Conservation (phyloP, 139 green algal genomes). For the Spirogloea muscicola region DNA sequence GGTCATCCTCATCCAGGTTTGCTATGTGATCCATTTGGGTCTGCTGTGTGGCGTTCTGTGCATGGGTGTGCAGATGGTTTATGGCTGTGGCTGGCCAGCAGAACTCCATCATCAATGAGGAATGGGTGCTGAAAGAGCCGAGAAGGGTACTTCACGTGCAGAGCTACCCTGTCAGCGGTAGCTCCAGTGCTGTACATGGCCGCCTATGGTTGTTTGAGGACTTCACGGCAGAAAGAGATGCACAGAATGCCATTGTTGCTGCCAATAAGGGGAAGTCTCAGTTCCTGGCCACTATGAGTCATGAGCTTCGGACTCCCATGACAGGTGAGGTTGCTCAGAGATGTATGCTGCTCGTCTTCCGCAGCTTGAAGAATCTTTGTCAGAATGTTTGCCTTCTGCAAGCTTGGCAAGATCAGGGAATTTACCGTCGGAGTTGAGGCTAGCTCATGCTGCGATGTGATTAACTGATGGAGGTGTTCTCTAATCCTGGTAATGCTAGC, state of each 20-base stretch:
- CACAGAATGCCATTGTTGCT: conserved; percentile 8
- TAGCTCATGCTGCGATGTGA: no score
- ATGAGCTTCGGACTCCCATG: conserved; percentile 43
- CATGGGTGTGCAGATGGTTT: conserved; percentile 24
- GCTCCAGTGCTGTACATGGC: conserved; percentile 9
- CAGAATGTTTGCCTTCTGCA: background rate
- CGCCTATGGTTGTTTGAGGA: conserved; percentile 37
- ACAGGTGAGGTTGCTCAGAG: conserved; percentile 12
- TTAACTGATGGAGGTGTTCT: no score
- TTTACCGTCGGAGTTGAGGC: no score
- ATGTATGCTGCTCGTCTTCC: background rate
- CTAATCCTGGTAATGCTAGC: no score
- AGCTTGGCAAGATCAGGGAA: no score
- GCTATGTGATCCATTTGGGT: background rate
- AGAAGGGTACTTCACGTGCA: conserved; percentile 23
- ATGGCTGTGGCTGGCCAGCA: conserved; percentile 10
- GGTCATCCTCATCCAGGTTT: background rate
- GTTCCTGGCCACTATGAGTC: conserved; percentile 47
- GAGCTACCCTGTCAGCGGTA: conserved; percentile 18
- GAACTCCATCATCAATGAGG: conserved; percentile 19
- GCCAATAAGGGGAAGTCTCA: conserved; percentile 45
- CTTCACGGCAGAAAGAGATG: conserved; percentile 20
- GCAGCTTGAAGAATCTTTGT: background rate
- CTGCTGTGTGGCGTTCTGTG: background rate
- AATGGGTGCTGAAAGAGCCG: conserved; percentile 20